phyloP scores from a whole-genome alignment of 495 filamentous ascomycete genomes.

The Neurospora discreta region DNA sequence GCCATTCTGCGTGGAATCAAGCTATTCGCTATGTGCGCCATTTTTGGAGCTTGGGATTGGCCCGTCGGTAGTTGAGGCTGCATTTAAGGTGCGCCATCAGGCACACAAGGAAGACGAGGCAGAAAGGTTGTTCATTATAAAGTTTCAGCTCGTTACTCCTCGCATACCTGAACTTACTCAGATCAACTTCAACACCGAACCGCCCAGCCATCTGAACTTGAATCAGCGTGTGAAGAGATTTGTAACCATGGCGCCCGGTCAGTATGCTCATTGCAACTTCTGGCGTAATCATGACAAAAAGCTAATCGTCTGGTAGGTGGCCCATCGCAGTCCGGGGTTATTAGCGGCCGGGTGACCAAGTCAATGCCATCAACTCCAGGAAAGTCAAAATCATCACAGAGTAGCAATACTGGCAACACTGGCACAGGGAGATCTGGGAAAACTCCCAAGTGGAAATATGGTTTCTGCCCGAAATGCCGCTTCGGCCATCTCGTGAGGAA shows the following conservation, averaged over 20 bases:
- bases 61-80: neutral
- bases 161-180: neutral
- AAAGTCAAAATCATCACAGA: neutral
- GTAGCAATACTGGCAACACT: neutral
- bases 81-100: neutral
- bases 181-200: neutral
- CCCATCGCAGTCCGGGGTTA: neutral
- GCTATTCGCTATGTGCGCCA: neutral
- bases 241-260: neutral
- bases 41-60: neutral
- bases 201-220: neutral
- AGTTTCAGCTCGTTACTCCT: neutral
- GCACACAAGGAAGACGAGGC: neutral
- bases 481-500: slow-evolving; percentile 6
- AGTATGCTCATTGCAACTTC: neutral
- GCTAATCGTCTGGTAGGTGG: neutral
- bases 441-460: slow-evolving; percentile 7
- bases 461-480: slow-evolving; percentile 9
- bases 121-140: neutral
- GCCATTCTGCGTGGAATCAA: neutral
- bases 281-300: neutral
- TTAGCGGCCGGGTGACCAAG: neutral
- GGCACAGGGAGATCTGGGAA: neutral
- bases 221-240: neutral
- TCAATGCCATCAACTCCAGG: neutral